These are phyloP conservation scores for Begonia masoniana DNA, from an alignment of 306 rosid genomes.

Conservation along the genomic window DNA sequence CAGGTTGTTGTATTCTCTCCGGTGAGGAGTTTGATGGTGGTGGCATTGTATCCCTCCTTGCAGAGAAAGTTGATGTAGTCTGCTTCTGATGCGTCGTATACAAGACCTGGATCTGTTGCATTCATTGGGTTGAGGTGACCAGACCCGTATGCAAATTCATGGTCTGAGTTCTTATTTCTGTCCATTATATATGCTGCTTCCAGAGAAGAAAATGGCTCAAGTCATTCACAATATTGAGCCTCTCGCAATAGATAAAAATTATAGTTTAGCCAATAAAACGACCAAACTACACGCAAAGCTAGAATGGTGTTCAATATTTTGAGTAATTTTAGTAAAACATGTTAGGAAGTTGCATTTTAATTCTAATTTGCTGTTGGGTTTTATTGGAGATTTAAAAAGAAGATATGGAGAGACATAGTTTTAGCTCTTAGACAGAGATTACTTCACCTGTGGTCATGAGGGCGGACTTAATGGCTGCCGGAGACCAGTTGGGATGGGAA, in stretches of 20 bases:
- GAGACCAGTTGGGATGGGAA: slow-evolving; percentile 20
- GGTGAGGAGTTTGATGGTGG: slow-evolving; percentile 5
- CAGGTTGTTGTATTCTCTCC: slow-evolving; percentile 6
- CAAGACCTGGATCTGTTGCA: slow-evolving; percentile 4
- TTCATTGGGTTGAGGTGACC: slow-evolving; percentile 18
- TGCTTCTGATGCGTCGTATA: slow-evolving; percentile 4
- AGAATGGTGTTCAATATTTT: no score
- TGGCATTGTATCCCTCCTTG: slow-evolving; percentile 20
- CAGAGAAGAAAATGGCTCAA: neutral
- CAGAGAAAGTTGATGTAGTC: slow-evolving; percentile 15
- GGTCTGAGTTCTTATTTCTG: neutral
- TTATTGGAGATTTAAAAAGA: no score
- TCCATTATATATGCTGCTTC: neutral
- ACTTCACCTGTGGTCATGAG: slow-evolving; percentile 21
- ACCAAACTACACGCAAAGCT: no score
- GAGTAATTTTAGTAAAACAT: no score
- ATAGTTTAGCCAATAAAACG: no score
- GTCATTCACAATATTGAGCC: no score
- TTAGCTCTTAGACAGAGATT: no score
- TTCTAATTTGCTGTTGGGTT: no score
- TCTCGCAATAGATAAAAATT: no score
- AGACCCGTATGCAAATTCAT: slow-evolving; percentile 15
- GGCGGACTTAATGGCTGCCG: slow-evolving; percentile 20
- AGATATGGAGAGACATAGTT: no score
- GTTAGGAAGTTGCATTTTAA: no score